These are phyloP conservation scores for Leishmania major DNA, from an alignment of 208 protist genomes.

Conservation along the genomic window DNA sequence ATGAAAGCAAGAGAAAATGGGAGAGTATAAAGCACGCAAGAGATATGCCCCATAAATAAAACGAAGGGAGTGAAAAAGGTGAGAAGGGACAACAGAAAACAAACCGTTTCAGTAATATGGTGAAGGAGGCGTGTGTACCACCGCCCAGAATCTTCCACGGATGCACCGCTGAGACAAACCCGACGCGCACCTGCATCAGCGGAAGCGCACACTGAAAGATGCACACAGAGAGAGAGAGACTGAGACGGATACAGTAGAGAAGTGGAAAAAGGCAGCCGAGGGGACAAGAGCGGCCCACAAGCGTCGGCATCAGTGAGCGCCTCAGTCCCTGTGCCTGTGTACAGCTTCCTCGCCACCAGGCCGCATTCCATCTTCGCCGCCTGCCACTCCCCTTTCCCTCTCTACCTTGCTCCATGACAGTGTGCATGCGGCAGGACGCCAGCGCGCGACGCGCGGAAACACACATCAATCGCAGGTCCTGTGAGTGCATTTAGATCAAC, in stretches of 20 bases:
- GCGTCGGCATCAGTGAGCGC: not conserved
- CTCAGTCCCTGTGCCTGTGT: not conserved
- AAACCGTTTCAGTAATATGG: not conserved
- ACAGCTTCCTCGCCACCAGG: not conserved
- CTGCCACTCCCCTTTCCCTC: not conserved
- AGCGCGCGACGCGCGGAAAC: not conserved
- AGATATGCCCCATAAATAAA: not conserved
- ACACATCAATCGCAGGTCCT: not conserved
- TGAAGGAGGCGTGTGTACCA: not conserved
- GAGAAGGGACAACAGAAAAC: not conserved
- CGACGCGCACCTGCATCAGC: not conserved
- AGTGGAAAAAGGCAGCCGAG: not conserved
- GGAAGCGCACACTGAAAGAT: not conserved
- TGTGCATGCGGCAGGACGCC: not conserved
- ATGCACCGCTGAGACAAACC: not conserved
- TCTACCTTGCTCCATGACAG: not conserved
- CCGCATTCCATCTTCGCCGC: not conserved
- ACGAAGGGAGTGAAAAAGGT: too few relatives aligned
- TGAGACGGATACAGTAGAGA: not conserved
- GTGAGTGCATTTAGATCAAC: not conserved
- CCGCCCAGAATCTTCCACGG: not conserved
- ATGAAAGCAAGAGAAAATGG: not conserved
- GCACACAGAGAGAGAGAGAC: not conserved
- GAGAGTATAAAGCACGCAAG: not conserved
- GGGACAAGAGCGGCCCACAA: not conserved